Percentiles rank a stretch among this genome's conserved stretches.
Evolutionary conservation across 805 yeast species (phyloP).

Genomic region (Yamadazyma tumulicola): DNA sequence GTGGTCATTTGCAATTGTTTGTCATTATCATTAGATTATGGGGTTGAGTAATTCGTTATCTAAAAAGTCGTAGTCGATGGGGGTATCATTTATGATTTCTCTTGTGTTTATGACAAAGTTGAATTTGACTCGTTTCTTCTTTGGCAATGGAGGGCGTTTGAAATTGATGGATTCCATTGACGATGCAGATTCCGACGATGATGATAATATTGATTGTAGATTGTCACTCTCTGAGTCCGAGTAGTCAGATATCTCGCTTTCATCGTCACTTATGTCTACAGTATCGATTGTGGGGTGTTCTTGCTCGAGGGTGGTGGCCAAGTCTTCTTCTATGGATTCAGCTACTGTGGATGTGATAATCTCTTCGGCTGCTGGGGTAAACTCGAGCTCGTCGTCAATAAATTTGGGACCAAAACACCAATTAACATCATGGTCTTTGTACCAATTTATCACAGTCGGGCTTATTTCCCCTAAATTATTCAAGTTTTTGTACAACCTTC

Average conservation of each 20-base stretch:
- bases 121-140: conserved; percentile 35
- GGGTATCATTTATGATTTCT: conserved; percentile 42
- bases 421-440: conserved; percentile 50
- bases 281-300: conserved; percentile 1
- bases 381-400: conserved; percentile 5
- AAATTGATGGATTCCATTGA: not conserved
- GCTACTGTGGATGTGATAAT: too few species aligned
- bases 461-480: conserved; percentile 25
- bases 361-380: not conserved
- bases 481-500: conserved; percentile 34
- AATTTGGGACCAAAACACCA: conserved; percentile 52
- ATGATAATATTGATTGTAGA: too few species aligned
- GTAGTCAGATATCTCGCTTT: conserved; percentile 4
- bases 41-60: conserved; percentile 19
- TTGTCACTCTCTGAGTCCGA: not conserved
- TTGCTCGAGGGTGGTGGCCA: not conserved
- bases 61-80: conserved; percentile 41
- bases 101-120: conserved; percentile 41
- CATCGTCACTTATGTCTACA: conserved; percentile 4
- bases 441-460: conserved; percentile 52
- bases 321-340: not conserved
- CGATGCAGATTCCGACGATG: conserved; percentile 8
- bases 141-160: too few species aligned
- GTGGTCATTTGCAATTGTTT: not conserved
- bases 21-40: not conserved